phyloP scores from a whole-genome alignment of 2,329 filamentous ascomycete genomes.

The Aspergillus intermedius region DNA sequence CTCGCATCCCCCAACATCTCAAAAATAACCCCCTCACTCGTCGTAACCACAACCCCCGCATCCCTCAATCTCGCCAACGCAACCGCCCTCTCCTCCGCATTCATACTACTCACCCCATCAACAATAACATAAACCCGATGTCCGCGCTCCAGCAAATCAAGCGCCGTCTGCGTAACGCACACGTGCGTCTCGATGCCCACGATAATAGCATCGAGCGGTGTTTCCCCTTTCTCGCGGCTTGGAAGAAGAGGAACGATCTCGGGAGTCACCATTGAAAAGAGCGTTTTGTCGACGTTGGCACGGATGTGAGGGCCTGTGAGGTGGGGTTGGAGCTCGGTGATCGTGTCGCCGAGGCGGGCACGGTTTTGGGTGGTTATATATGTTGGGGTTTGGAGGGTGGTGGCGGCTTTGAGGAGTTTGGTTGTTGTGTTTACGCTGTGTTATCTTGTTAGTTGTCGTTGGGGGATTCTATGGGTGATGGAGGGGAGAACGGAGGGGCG shows the following conservation, averaged over 20 bases:
- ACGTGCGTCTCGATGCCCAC: constrained; percentile 93
- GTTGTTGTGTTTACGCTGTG: constrained; percentile 57
- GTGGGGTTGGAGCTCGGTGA: constrained; percentile 61
- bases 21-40: constrained; percentile 83
- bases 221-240: constrained; percentile 22
- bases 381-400: constrained; percentile 58
- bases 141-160: constrained; percentile 69
- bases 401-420: constrained; percentile 60
- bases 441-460: constrained; percentile 1
- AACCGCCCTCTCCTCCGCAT: constrained; percentile 70
- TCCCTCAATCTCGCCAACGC: constrained; percentile 69
- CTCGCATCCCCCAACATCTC: constrained; percentile 80
- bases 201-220: constrained; percentile 59
- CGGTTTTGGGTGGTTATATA: constrained; percentile 81
- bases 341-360: constrained; percentile 70
- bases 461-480: neutral
- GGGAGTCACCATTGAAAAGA: constrained; percentile 81
- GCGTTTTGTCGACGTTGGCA: constrained; percentile 71
- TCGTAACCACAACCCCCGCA: constrained; percentile 73
- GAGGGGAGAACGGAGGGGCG: constrained; percentile 10
- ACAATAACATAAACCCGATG: constrained; percentile 81
- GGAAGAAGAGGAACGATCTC: constrained; percentile 47
- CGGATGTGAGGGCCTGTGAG: constrained; percentile 40
- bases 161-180: constrained; percentile 84
- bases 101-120: constrained; percentile 84